These are phyloP conservation scores for Gentiana macrophylla DNA, from an alignment of 257 asterid species.

Conservation along the genomic window DNA sequence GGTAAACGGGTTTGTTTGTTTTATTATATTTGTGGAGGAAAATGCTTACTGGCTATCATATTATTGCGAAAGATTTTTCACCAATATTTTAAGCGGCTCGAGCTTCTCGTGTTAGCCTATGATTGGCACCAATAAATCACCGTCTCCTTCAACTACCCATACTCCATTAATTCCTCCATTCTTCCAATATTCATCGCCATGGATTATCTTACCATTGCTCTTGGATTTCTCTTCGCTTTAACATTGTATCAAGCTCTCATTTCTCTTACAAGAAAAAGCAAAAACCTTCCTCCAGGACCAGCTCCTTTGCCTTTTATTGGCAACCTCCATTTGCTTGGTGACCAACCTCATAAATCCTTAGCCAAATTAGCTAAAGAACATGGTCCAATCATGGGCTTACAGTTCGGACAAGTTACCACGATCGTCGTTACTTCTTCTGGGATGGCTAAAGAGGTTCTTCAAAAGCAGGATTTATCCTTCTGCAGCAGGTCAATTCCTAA, in stretches of 20 bases:
- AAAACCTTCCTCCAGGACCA: slow-evolving; percentile 28
- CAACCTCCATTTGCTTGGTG: slow-evolving; percentile 61
- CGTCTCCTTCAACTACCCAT: no score
- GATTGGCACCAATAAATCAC: background rate
- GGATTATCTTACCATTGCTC: slow-evolving; percentile 10
- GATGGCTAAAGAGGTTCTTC: slow-evolving; percentile 52
- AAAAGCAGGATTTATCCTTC: slow-evolving; percentile 53
- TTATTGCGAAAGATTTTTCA: no score
- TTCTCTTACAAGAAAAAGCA: background rate
- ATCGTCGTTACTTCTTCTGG: slow-evolving; percentile 51
- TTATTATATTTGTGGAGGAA: no score
- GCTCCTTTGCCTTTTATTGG: slow-evolving; percentile 63
- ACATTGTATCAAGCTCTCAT: slow-evolving; percentile 6
- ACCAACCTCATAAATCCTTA: slow-evolving; percentile 56
- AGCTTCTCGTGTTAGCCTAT: background rate
- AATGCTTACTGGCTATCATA: no score
- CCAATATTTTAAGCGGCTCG: background rate
- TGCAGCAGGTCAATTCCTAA: slow-evolving; percentile 41
- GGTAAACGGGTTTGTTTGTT: no score
- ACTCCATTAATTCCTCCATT: no score
- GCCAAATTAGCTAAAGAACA: slow-evolving; percentile 39
- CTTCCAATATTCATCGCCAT: background rate
- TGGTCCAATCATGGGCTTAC: slow-evolving; percentile 64
- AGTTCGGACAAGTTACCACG: slow-evolving; percentile 45
- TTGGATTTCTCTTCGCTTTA: slow-evolving; percentile 34